Evolutionary conservation across 352 stramenopile species (phyloP).

Genomic region (Globisporangium mamillatum): DNA sequence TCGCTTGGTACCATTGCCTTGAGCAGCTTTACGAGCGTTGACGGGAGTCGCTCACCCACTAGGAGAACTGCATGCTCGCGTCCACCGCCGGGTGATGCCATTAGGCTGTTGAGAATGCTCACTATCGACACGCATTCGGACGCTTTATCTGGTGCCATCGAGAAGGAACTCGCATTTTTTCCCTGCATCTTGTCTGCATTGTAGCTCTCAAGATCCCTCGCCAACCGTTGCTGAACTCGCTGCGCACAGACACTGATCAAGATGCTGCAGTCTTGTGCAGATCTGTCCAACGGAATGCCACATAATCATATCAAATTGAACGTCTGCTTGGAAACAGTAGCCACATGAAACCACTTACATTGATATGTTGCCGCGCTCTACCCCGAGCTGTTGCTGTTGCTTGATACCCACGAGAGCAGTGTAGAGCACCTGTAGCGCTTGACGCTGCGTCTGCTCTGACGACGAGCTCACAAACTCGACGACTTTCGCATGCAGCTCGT

Average conservation of each 20-base stretch:
- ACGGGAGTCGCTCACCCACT: slow-evolving; percentile 48
- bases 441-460: slow-evolving; percentile 18
- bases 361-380: not conserved
- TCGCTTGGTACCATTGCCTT: slow-evolving; percentile 28
- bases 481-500: slow-evolving; percentile 27
- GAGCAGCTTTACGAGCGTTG: slow-evolving; percentile 49
- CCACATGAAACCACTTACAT: slow-evolving; percentile 2
- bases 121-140: slow-evolving; percentile 22
- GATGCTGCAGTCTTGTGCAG: slow-evolving; percentile 16
- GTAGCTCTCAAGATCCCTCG: slow-evolving; percentile 33
- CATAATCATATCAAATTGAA: not conserved
- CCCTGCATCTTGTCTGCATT: slow-evolving; percentile 29
- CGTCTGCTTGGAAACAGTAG: not conserved
- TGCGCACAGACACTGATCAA: slow-evolving; percentile 32
- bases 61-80: slow-evolving; percentile 30
- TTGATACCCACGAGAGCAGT: slow-evolving; percentile 12
- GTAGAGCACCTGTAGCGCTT: slow-evolving; percentile 24
- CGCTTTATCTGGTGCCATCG: slow-evolving; percentile 1
- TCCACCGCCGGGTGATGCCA: slow-evolving; percentile 16
- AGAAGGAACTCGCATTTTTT: slow-evolving; percentile 1
- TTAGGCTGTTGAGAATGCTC: slow-evolving; percentile 25
- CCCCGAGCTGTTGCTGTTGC: not conserved
- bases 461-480: slow-evolving; percentile 29
- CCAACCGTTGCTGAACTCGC: slow-evolving; percentile 29
- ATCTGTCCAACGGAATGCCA: slow-evolving; percentile 7